Conservation (phyloP, 768 basidiomycete genomes). For the Termitomyces bulborhizus region DNA sequence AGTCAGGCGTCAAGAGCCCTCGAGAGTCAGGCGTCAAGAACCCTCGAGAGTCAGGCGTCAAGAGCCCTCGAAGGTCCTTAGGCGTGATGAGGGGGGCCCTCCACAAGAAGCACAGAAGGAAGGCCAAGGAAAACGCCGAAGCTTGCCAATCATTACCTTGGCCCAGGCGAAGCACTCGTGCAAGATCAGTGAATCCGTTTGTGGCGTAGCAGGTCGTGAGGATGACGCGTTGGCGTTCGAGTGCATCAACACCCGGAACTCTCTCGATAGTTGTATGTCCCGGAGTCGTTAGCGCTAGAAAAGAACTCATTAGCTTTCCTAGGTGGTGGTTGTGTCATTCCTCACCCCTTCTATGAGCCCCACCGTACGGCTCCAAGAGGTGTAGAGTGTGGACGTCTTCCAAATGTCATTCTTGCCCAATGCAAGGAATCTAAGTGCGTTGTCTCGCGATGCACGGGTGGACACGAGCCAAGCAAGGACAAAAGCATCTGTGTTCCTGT, state of each 20-base stretch:
- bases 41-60: neutral
- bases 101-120: no score
- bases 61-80: neutral
- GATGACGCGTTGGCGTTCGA: conserved; percentile 9
- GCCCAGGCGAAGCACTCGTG: conserved; percentile 14
- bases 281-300: no score
- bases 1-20: neutral
- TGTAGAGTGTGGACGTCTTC: conserved; percentile 16
- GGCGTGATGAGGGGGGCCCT: neutral
- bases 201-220: conserved; percentile 13
- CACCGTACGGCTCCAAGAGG: conserved; percentile 20
- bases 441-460: neutral
- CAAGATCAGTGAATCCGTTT: conserved; percentile 14
- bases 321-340: conserved; percentile 16
- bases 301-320: neutral
- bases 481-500: neutral
- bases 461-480: neutral
- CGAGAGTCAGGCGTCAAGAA: neutral
- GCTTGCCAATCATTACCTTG: conserved; percentile 9
- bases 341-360: conserved; percentile 14
- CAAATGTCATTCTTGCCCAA: neutral
- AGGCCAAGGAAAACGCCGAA: neutral
- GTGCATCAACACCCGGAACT: conserved; percentile 11
- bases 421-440: neutral
- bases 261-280: neutral